Evolutionary conservation across 1,139 yeast species (phyloP).

Genomic region (Yamadazyma dushanensis): DNA sequence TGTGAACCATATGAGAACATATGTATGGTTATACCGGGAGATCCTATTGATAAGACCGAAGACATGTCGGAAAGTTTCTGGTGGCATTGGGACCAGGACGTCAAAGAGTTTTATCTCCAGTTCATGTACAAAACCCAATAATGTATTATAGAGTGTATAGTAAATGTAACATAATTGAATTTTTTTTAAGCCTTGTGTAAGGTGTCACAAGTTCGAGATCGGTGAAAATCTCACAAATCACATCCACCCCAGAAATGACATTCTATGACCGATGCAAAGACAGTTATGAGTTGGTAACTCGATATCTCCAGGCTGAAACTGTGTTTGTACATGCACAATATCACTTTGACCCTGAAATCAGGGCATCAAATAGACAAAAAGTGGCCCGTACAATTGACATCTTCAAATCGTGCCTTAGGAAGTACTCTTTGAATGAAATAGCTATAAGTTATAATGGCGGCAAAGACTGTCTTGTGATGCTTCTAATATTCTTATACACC

Average conservation of each 20-base stretch:
- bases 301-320: conserved; percentile 30
- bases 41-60: conserved; percentile 46
- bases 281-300: conserved; percentile 33
- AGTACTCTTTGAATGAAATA: conserved; percentile 49
- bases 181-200: no score
- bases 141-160: background rate
- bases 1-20: conserved; percentile 86
- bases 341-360: conserved; percentile 21
- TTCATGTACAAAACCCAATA: conserved; percentile 45
- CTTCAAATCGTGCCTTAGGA: conserved; percentile 30
- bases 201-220: background rate
- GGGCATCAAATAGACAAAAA: conserved; percentile 31
- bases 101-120: conserved; percentile 69
- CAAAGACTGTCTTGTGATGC: conserved; percentile 85
- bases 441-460: conserved; percentile 89
- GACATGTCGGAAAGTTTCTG: conserved; percentile 50
- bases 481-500: conserved; percentile 63
- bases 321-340: conserved; percentile 21
- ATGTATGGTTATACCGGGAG: conserved; percentile 66
- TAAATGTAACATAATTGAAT: no score
- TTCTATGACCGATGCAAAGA: conserved; percentile 32
- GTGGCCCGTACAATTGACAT: conserved; percentile 30
- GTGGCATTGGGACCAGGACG: conserved; percentile 72
- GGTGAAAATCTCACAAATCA: background rate
- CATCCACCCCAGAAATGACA: conserved; percentile 1